A percentile compares a stretch with the other conserved stretches of the same genome.
phyloP scores from a whole-genome alignment of 495 filamentous ascomycete species.

The Trichocladium antarcticum region DNA sequence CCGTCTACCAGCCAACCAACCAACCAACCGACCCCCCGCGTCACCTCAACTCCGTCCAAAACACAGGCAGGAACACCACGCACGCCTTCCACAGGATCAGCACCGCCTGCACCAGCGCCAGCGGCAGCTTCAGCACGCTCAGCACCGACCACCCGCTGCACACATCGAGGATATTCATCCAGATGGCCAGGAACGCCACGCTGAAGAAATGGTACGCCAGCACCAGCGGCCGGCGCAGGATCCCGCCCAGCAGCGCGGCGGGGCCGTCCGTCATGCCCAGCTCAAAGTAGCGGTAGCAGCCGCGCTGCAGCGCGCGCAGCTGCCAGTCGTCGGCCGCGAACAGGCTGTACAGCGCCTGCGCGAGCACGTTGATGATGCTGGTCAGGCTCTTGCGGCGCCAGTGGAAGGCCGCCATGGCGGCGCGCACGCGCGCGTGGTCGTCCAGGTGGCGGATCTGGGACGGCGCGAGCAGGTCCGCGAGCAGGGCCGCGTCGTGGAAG shows the following conservation, averaged over 20 bases:
- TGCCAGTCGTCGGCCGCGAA: constrained; percentile 78
- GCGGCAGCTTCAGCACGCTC: constrained; percentile 48
- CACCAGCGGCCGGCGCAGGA: constrained; percentile 64
- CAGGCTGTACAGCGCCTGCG: constrained; percentile 77
- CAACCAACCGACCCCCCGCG: background rate
- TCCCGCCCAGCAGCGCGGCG: constrained; percentile 69
- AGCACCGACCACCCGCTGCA: constrained; percentile 26
- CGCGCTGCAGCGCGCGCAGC: constrained; percentile 70
- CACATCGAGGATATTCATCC: constrained; percentile 51
- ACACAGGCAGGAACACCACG: constrained; percentile 77
- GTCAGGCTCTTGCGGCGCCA: constrained; percentile 74
- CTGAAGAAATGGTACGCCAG: constrained; percentile 90
- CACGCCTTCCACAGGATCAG: constrained; percentile 79
- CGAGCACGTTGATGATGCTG: constrained; percentile 88
- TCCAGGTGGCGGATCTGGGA: constrained; percentile 64
- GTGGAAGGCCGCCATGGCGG: constrained; percentile 68
- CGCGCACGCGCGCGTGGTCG: constrained; percentile 50
- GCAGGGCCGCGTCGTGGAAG: constrained; percentile 71
- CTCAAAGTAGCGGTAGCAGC: constrained; percentile 91
- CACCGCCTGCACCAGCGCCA: constrained; percentile 48
- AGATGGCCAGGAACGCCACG: constrained; percentile 82
- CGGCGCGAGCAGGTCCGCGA: constrained; percentile 59
- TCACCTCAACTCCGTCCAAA: constrained; percentile 45
- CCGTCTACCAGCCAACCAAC: no score
- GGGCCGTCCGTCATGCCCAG: constrained; percentile 66